Base-by-base conservation (phyloP, 2,329 filamentous ascomycete species). In the Colletotrichum lini region DNA sequence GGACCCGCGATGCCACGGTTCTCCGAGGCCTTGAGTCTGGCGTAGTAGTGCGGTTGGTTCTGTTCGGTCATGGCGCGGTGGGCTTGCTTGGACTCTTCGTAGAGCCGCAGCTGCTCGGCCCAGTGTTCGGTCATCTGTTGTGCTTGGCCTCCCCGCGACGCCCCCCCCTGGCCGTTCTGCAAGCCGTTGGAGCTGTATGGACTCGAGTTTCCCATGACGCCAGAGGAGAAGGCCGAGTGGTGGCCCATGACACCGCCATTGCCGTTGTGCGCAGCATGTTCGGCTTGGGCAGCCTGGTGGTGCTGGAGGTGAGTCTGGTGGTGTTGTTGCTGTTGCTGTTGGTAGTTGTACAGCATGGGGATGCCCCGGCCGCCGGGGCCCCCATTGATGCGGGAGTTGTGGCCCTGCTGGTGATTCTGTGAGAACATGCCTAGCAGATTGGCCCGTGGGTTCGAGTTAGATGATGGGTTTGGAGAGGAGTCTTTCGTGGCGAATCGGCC, bases 51-150 rank as follows among this genome's bases (percentile, higher is more conserved):
- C 5, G 89, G 89, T 73, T 90, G 87, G 75, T 89, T 87, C 74
- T 90, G 88, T 57, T 91, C 89, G 8, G 85, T 88, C 90, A 91
- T 96, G 87, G 87, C 94, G 84, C 80, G 89, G 87, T 88, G 92
- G 82, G 86, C 91, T 84, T 85, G 91, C 85, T 89, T 94, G 77
- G 94, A 90, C 73, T 94, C 93, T 75, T 95, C 93, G 73, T 92
- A 92, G 77, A 95, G 84, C 73, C 93, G 91, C 74, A 98, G 83
- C 83, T 99, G 96, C 79, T 96, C 92, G 74, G 92, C 91, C 95
- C 95, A 98, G 81, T 97, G 93, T 76, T 92, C 90, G 73, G 83
- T 90, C 54, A 86, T 81, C 66, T 84, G 86, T 66, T 88, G 88
- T 35, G 82, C 81, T 73, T 89, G 88, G 4, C 83, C 84, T 42